Conservation (phyloP, 345 rosid species). For the Moringa oleifera region DNA sequence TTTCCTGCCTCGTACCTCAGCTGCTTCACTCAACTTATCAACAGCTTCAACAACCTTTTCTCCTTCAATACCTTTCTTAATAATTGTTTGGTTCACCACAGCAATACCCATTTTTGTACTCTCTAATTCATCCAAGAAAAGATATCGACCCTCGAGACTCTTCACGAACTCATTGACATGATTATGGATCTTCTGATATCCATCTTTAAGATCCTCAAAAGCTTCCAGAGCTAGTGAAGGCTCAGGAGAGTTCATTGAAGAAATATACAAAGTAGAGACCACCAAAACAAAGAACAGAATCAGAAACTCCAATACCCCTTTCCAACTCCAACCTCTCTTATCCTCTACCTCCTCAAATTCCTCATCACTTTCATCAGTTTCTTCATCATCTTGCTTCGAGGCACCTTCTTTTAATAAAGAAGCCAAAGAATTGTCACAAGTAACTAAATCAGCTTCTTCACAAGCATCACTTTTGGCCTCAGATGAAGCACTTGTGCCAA, state of each 20-base stretch:
- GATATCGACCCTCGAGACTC: constrained; percentile 5
- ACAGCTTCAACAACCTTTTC: not conserved
- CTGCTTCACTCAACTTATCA: constrained; percentile 1
- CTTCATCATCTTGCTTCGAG: constrained; percentile 16
- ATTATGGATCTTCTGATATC: constrained; percentile 20
- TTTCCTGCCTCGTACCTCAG: too few relatives aligned
- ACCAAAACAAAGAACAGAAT: constrained; percentile 26
- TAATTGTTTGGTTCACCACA: constrained; percentile 9
- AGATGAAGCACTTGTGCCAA: constrained; percentile 5
- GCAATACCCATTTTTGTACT: not conserved
- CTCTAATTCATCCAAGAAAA: constrained; percentile 1
- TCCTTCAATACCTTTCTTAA: not conserved
- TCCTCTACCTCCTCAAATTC: constrained; percentile 14
- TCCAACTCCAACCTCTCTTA: constrained; percentile 23
- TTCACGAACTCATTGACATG: constrained; percentile 7
- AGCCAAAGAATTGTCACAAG: constrained; percentile 10
- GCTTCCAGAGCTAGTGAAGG: constrained; percentile 8
- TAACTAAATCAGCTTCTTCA: constrained; percentile 14
- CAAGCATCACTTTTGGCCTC: not conserved
- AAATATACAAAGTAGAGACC: constrained; percentile 25
- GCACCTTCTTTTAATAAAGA: not conserved
- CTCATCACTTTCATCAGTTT: constrained; percentile 15
- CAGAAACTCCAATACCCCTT: constrained; percentile 17
- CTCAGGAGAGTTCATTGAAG: constrained; percentile 28
- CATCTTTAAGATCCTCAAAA: constrained; percentile 13